Evolutionary conservation across 257 asterid species (phyloP), one percentile per base, ranked within the genome.

Genomic region (Solanum medicagineum): DNA sequence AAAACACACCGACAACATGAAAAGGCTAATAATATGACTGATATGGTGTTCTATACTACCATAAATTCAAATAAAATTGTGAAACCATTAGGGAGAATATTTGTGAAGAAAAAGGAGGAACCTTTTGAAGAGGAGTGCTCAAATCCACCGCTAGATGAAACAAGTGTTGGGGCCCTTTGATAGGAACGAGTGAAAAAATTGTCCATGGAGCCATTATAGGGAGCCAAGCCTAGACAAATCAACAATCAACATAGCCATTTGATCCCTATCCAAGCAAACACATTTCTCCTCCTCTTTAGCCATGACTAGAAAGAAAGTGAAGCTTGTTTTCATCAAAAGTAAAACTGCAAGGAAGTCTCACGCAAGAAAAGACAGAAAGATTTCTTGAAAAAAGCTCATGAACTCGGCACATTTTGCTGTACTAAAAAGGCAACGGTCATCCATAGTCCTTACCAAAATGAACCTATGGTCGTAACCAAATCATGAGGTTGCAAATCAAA

Each of bases 341-440:
- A 54, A 15, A 54, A 54, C 59, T 15, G 20, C 9, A 54, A 15
- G 22, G 7, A 55, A 55, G n/a, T 55, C 10, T 55, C n/a, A 7
- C 7, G 16, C n/a, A 15, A 16, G 17, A 55, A 16, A 55, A 16
- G 60, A 55, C 10, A 6, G 17, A 55, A 55, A 16, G 10, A 3
- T 2, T 16, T 55, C 60, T 69, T 82, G 68, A 85, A 87, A 54
- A 82, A 83, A 20, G 77, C 66, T 6, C 7, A 65, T 2, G 85
- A 87, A 54, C 26, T 87, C 22, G 4, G 80, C 69, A 70, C 82
- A 20, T 84, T 85, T 6, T 87, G 88, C 14, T 86, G 70, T 8
- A 51, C 81, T 59, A 86, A 81, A 19, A 70, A 63, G 1, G 57
- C 83, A 36, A 60, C 84, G 13, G 54, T 88, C 16, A 16, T 83